These are phyloP conservation scores for Xylaria sp. DNA, from an alignment of 2,329 filamentous ascomycete species.

Conservation along the genomic window DNA sequence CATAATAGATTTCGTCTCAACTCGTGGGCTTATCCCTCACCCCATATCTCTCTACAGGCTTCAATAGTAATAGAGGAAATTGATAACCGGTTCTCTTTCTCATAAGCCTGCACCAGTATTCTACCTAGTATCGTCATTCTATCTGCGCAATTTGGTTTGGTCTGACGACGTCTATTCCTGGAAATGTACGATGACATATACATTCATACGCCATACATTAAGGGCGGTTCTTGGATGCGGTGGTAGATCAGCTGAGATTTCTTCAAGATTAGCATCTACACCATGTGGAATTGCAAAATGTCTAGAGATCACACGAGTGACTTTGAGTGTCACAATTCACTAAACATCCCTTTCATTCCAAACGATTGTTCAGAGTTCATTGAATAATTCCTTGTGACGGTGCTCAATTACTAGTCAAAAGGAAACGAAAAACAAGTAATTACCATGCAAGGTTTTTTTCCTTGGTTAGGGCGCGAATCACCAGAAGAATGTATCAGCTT, in stretches of 20 bases:
- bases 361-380: not conserved
- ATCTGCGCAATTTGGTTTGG: not conserved
- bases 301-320: no score
- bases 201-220: no score
- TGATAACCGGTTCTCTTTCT: not conserved
- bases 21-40: no score
- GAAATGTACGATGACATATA: no score
- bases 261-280: no score
- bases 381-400: not conserved
- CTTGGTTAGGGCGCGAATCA: conserved; percentile 46
- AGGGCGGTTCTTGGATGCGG: no score
- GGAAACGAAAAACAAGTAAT: not conserved
- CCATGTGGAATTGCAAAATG: no score
- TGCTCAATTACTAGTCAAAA: not conserved
- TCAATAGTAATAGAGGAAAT: not conserved
- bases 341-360: not conserved
- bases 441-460: conserved; percentile 52
- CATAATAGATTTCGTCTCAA: no score
- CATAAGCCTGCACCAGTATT: not conserved
- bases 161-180: no score
- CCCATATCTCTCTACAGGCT: no score
- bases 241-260: no score
- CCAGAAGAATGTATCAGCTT: conserved; percentile 48
- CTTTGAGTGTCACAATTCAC: no score
- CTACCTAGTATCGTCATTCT: not conserved